Percentiles rank a stretch among this genome's conserved stretches.
phyloP scores from a whole-genome alignment of 768 basidiomycete species.

The Coprinopsis cinerea region DNA sequence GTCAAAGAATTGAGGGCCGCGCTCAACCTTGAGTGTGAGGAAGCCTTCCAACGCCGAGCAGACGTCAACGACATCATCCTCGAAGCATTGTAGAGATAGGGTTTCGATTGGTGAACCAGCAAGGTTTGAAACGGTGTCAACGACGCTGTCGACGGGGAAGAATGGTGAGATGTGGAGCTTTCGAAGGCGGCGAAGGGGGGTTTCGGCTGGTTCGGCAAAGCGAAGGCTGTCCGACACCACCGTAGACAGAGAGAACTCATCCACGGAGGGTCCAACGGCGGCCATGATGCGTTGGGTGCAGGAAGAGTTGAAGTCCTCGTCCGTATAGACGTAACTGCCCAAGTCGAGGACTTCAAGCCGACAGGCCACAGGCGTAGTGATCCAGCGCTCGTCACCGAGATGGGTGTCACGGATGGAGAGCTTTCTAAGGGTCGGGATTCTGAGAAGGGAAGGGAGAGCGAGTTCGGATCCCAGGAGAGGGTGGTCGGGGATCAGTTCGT shows the following conservation, averaged over 20 bases:
- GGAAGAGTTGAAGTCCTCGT: slow-evolving; percentile 43
- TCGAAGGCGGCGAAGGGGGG: slow-evolving; percentile 45
- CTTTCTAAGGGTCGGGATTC: slow-evolving; percentile 52
- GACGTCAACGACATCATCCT: slow-evolving; percentile 58
- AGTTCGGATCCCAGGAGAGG: slow-evolving; percentile 50
- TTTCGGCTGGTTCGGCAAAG: slow-evolving; percentile 37
- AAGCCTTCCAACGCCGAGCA: slow-evolving; percentile 53
- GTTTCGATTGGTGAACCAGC: slow-evolving; percentile 55
- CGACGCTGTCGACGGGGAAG: slow-evolving; percentile 56
- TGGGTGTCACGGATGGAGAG: slow-evolving; percentile 68
- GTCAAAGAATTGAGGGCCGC: slow-evolving; percentile 43
- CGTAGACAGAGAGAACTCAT: slow-evolving; percentile 49
- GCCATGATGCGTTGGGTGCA: slow-evolving; percentile 60
- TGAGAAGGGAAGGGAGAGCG: slow-evolving; percentile 58
- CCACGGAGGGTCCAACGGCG: slow-evolving; percentile 48
- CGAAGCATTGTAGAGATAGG: slow-evolving; percentile 53
- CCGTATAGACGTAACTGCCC: slow-evolving; percentile 49
- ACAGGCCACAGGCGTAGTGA: slow-evolving; percentile 44
- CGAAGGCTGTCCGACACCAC: slow-evolving; percentile 33
- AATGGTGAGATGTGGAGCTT: slow-evolving; percentile 56
- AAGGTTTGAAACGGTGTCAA: slow-evolving; percentile 52
- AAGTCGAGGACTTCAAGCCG: slow-evolving; percentile 53
- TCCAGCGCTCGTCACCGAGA: slow-evolving; percentile 58
- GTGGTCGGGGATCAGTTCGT: slow-evolving; percentile 54
- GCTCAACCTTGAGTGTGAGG: slow-evolving; percentile 44